Conservation (phyloP, 2,329 filamentous ascomycete genomes). For the Hymenoscyphus albidus region DNA sequence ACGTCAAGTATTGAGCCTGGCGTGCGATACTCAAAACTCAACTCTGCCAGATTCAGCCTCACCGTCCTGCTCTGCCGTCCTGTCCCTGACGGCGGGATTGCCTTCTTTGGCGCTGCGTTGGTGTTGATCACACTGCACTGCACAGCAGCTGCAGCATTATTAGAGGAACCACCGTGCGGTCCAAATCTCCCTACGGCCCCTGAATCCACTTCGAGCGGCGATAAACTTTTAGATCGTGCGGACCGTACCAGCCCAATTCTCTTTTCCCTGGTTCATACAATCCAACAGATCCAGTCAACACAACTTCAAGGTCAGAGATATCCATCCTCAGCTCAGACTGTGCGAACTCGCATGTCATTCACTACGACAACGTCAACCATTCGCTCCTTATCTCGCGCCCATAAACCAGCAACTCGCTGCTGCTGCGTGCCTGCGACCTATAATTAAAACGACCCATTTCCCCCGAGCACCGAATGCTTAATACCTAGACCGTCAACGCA, state of each 20-base stretch:
- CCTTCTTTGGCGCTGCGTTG: not conserved
- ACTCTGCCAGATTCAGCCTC: not conserved
- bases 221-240: constrained; percentile 5
- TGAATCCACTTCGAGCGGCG: not conserved
- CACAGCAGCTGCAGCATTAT: not conserved
- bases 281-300: not conserved
- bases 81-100: not conserved
- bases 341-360: not conserved
- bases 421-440: not conserved
- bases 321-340: not conserved
- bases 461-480: constrained; percentile 3
- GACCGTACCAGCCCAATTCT: not conserved
- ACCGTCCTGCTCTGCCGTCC: not conserved
- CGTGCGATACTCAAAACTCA: not conserved
- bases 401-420: not conserved
- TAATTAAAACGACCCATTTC: not conserved
- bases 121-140: not conserved
- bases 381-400: not conserved
- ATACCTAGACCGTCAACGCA: not conserved
- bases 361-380: not conserved
- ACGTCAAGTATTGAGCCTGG: not conserved
- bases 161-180: not conserved
- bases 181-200: not conserved
- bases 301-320: not conserved
- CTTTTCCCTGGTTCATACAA: not conserved